Evolutionary conservation across 2,329 filamentous ascomycete species (phyloP).

Genomic region (Colletotrichum sidae): DNA sequence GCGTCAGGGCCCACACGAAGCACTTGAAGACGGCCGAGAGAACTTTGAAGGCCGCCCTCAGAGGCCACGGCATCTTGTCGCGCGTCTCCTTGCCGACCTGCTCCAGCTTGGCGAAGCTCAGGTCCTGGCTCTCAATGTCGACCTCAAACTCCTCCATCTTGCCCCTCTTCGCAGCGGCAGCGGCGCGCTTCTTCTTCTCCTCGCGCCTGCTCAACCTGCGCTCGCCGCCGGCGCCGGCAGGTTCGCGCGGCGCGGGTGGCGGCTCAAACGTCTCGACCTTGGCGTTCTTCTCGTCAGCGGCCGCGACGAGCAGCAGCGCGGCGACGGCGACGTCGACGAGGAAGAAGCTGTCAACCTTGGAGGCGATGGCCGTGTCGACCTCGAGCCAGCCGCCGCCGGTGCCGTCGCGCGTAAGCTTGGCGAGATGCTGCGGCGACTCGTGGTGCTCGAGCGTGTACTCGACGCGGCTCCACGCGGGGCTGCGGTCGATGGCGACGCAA

Average conservation of each 20-base stretch:
- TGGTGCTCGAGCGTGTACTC: slow-evolving; percentile 76
- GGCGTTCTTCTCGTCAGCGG: slow-evolving; percentile 64
- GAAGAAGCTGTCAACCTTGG: slow-evolving; percentile 70
- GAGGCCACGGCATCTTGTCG: slow-evolving; percentile 62
- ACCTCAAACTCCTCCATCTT: slow-evolving; percentile 70
- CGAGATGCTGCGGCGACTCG: slow-evolving; percentile 70
- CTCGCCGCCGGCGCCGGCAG: slow-evolving; percentile 39
- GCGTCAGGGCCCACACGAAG: slow-evolving; percentile 68
- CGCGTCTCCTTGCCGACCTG: slow-evolving; percentile 51
- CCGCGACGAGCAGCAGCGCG: slow-evolving; percentile 69
- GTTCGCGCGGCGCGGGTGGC: slow-evolving; percentile 56
- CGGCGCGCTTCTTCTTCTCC: slow-evolving; percentile 39
- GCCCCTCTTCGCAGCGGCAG: slow-evolving; percentile 42
- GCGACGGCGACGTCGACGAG: slow-evolving; percentile 72
- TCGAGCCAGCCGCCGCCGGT: slow-evolving; percentile 71
- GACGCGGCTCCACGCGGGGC: slow-evolving; percentile 68
- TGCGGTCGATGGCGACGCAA: slow-evolving; percentile 68
- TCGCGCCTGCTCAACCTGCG: slow-evolving; percentile 45
- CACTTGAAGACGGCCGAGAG: slow-evolving; percentile 67
- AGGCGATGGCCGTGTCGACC: slow-evolving; percentile 70
- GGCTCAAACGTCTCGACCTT: slow-evolving; percentile 68
- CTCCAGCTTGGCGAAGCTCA: slow-evolving; percentile 55
- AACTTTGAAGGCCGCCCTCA: slow-evolving; percentile 62
- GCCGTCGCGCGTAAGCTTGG: slow-evolving; percentile 69
- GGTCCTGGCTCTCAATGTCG: slow-evolving; percentile 72